Conservation (phyloP, 306 rosid species). For the Malus fusca region DNA sequence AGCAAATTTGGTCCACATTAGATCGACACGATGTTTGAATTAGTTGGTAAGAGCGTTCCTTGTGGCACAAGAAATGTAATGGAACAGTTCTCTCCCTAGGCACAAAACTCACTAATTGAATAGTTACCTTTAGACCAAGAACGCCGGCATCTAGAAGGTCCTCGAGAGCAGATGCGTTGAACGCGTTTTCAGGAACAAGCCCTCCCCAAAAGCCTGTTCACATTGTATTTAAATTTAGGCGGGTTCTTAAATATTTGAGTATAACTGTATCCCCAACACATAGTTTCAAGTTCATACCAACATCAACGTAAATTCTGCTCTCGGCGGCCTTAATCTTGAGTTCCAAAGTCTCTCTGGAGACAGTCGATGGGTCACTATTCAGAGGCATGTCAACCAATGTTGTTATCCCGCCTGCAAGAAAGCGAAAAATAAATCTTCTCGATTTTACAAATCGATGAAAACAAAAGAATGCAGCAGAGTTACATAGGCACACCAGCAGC, state of each 20-base stretch:
- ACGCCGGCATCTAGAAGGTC: conserved; percentile 79
- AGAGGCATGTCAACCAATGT: conserved; percentile 97
- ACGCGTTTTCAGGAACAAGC: conserved; percentile 87
- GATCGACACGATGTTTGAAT: not conserved
- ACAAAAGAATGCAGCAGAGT: not conserved
- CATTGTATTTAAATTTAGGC: conserved; percentile 9
- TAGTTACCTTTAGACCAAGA: conserved; percentile 80
- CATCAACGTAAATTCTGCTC: conserved; percentile 71
- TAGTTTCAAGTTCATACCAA: conserved; percentile 47
- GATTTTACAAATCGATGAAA: not conserved
- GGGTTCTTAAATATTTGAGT: not conserved
- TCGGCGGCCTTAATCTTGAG: conserved; percentile 79
- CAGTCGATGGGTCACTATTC: conserved; percentile 75
- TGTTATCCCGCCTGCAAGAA: conserved; percentile 76
- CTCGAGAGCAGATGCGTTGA: conserved; percentile 61
- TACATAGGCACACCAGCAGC: conserved; percentile 66
- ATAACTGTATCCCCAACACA: not conserved
- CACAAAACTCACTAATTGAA: not conserved
- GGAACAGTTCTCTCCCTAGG: not conserved
- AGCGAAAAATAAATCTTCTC: not conserved
- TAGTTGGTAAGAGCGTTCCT: not conserved
- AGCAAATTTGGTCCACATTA: not conserved
- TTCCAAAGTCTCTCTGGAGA: conserved; percentile 63
- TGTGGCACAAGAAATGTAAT: not conserved
- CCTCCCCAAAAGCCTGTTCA: conserved; percentile 98